Conservation (phyloP, 192 early-diverging fungal species). For the Umbelopsis sp. region DNA sequence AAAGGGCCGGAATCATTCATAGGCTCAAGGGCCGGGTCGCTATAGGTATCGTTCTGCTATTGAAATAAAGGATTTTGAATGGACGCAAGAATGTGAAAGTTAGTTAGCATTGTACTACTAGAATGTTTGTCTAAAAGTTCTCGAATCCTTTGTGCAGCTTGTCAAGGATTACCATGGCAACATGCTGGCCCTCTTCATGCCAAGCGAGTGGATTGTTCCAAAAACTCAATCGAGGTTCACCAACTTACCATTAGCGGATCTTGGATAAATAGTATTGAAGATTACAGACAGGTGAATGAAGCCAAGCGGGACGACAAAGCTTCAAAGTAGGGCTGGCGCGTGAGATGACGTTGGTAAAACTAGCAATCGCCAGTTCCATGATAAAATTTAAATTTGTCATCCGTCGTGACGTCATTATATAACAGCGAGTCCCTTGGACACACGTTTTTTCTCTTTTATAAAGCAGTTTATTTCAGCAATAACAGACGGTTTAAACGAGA, state of each 20-base stretch:
- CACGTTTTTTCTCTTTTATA: neutral
- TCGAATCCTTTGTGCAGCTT: neutral
- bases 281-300: slow-evolving; percentile 5
- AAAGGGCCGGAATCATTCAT: slow-evolving; percentile 10
- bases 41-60: slow-evolving; percentile 18
- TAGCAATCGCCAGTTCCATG: neutral
- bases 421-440: neutral
- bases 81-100: neutral
- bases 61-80: neutral
- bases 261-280: slow-evolving; percentile 14
- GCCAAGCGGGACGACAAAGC: slow-evolving; percentile 3
- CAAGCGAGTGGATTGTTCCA: neutral
- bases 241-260: slow-evolving; percentile 14
- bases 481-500: neutral
- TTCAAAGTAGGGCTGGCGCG: slow-evolving; percentile 5
- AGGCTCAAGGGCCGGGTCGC: slow-evolving; percentile 10
- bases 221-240: neutral
- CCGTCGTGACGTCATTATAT: neutral
- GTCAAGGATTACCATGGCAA: neutral
- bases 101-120: neutral
- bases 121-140: neutral
- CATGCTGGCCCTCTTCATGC: neutral
- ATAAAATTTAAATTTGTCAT: slow-evolving; percentile 6
- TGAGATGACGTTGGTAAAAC: slow-evolving; percentile 14
- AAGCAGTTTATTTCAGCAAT: neutral